These are phyloP conservation scores for Chalaropsis ovoidea DNA, from an alignment of 2,329 filamentous ascomycete species.

Conservation along the genomic window DNA sequence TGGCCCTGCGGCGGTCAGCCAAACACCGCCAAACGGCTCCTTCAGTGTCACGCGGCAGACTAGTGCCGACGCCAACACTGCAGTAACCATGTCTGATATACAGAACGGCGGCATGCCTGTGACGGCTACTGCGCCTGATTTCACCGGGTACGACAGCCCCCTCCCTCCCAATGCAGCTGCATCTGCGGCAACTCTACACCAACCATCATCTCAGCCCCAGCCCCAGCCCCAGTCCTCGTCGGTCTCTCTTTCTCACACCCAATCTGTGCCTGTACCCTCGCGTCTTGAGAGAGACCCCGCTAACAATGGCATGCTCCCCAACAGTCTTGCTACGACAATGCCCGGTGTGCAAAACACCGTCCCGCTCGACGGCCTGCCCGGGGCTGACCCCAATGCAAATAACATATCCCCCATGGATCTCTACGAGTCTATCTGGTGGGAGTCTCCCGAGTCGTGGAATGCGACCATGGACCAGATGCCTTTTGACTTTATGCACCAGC, in stretches of 20 bases:
- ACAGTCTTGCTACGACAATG: slow-evolving; percentile 23
- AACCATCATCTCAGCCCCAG: slow-evolving; percentile 13
- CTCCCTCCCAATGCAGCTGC: not conserved
- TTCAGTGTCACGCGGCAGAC: slow-evolving; percentile 17
- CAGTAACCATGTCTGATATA: slow-evolving; percentile 55
- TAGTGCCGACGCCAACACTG: slow-evolving; percentile 45
- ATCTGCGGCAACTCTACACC: not conserved
- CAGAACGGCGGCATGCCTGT: slow-evolving; percentile 43
- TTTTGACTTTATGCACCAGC: slow-evolving; percentile 51
- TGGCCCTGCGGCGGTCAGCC: slow-evolving; percentile 28
- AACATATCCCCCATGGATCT: slow-evolving; percentile 59
- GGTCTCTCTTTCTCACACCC: slow-evolving; percentile 1
- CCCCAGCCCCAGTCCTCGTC: not conserved
- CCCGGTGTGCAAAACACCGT: slow-evolving; percentile 27
- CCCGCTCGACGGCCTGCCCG: slow-evolving; percentile 38
- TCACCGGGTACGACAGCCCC: slow-evolving; percentile 33
- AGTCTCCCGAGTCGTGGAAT: slow-evolving; percentile 52
- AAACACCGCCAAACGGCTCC: slow-evolving; percentile 26
- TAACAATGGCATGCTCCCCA: slow-evolving; percentile 19
- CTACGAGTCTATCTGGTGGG: slow-evolving; percentile 59
- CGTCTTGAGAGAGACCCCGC: slow-evolving; percentile 20
- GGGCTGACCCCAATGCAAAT: slow-evolving; percentile 43
- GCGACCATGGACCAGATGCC: slow-evolving; percentile 47
- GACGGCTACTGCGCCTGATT: slow-evolving; percentile 35
- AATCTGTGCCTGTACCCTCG: slow-evolving; percentile 6